Evolutionary conservation across 768 basidiomycete genomes (phyloP), one percentile per base, ranked within the genome.

Genomic region (Russula emetica): DNA sequence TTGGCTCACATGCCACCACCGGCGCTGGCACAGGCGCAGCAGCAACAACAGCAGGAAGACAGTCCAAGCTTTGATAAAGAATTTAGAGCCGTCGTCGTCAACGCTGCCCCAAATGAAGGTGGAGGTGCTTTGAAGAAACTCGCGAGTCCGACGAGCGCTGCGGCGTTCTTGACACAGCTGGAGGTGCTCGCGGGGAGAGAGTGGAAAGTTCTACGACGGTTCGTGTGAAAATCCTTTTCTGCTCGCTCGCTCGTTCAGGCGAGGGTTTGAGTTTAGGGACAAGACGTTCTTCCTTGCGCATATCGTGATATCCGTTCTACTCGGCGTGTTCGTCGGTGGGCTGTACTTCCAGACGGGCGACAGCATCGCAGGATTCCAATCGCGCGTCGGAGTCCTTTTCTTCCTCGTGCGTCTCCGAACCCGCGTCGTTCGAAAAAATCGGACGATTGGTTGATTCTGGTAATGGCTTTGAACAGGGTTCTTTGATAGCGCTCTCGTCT

Each of bases 321-420:
- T 97, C 8, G 95, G 95, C 0, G 86, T 92, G 2, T 92, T 97
- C 71, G 91, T 91, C 66, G 92, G 93, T 61, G 94, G 95, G 0
- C 74, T 96, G 61, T 97, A 95, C 72, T 98, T 79, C 76, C 73
- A 94, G 32, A 94, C 92, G 0, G 83, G 81, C 40, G 76, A 83
- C 22, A 88, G 84, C 5, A 96, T 97, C 66, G 90, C 94, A 28
- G 94, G 94, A 1, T 97, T 97, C 80, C 94, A 97, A 72, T 89
- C 88, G 42, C 83, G 95, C 34, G 82, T 98, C n/a, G 95, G 95
- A 34, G 92, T 89, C 68, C 75, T 98, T 47, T 97, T 98, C 81
- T 98, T 98, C 84, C 73, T 97, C 70, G 90, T 90, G 67, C 26
- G 73, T 69, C 30, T 40, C 40, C 14, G 45, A 47, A 22, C n/a